These are phyloP conservation scores for Volvox reticuliferus DNA, from an alignment of 139 green algal genomes.

Conservation along the genomic window DNA sequence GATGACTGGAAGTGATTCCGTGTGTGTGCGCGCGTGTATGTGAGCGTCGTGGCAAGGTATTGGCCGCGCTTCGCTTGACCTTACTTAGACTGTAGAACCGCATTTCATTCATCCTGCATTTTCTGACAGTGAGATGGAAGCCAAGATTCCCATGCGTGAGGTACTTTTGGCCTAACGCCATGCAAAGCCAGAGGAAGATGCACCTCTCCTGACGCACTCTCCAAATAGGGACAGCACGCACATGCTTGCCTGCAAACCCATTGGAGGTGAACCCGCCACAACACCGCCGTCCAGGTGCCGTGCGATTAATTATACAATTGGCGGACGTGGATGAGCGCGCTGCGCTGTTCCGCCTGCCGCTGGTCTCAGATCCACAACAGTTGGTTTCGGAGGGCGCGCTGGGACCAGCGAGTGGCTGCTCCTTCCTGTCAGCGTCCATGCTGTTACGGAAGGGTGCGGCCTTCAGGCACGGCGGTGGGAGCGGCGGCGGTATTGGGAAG, in stretches of 20 bases:
- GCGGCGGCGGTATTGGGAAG: not conserved
- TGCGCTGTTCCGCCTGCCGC: conserved; percentile 25
- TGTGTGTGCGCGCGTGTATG: not conserved
- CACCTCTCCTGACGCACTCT: no score
- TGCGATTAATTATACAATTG: not conserved
- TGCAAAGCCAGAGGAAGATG: no score
- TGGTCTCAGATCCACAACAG: conserved; percentile 11
- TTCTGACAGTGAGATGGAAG: no score
- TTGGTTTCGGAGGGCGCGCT: not conserved
- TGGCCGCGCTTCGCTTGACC: no score
- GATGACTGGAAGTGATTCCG: not conserved
- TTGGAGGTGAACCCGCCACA: no score
- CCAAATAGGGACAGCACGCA: no score
- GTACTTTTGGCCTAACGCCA: no score
- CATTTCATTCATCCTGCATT: no score
- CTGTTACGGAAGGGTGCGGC: not conserved
- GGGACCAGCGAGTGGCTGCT: not conserved
- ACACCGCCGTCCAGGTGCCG: not conserved
- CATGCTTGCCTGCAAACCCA: no score
- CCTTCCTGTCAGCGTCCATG: not conserved
- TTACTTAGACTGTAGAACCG: no score
- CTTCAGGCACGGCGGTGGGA: not conserved
- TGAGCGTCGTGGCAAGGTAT: no score
- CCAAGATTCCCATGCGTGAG: no score
- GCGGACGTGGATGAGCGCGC: conserved; percentile 33